These are phyloP conservation scores for Physcomitrellopsis africana DNA, from an alignment of 225 moss, liverwort and hornwort species.

Conservation along the genomic window DNA sequence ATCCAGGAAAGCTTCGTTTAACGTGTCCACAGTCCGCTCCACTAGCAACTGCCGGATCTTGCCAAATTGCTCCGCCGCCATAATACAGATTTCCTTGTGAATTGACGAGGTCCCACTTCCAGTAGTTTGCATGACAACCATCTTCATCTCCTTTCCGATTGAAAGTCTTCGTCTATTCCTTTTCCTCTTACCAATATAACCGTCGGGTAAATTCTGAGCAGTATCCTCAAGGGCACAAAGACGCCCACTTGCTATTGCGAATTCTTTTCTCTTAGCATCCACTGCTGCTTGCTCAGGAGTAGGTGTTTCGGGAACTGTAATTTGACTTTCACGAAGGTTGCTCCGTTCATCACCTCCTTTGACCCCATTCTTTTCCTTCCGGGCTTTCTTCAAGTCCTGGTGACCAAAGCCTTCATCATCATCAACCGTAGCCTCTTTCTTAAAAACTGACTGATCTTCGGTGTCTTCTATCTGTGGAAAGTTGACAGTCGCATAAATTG, in stretches of 20 bases:
- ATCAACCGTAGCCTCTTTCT: constrained; percentile 31
- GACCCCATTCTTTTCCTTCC: constrained; percentile 43
- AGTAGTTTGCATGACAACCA: constrained; percentile 34
- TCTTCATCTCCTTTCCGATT: constrained; percentile 35
- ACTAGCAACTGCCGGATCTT: constrained; percentile 76
- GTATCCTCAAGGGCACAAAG: constrained; percentile 37
- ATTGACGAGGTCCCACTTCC: constrained; percentile 33
- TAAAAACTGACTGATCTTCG: constrained; percentile 28
- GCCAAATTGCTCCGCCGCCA: constrained; percentile 72
- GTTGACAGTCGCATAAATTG: not conserved
- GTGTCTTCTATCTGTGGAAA: constrained; percentile 33
- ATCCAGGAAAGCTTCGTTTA: constrained; percentile 69
- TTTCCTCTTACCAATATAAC: constrained; percentile 47
- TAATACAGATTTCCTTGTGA: constrained; percentile 63
- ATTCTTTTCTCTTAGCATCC: constrained; percentile 72
- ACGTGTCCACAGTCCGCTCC: constrained; percentile 68
- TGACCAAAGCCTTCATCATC: constrained; percentile 36
- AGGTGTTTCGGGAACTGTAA: constrained; percentile 85
- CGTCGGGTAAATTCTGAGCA: constrained; percentile 19
- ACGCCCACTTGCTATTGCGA: constrained; percentile 56
- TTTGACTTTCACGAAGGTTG: constrained; percentile 63
- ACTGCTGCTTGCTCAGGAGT: constrained; percentile 65
- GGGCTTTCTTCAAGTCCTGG: constrained; percentile 34
- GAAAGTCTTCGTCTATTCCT: constrained; percentile 44
- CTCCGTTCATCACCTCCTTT: constrained; percentile 37